Base-by-base conservation (phyloP, 768 basidiomycete species). In the Sporobolomyces phaffii region DNA sequence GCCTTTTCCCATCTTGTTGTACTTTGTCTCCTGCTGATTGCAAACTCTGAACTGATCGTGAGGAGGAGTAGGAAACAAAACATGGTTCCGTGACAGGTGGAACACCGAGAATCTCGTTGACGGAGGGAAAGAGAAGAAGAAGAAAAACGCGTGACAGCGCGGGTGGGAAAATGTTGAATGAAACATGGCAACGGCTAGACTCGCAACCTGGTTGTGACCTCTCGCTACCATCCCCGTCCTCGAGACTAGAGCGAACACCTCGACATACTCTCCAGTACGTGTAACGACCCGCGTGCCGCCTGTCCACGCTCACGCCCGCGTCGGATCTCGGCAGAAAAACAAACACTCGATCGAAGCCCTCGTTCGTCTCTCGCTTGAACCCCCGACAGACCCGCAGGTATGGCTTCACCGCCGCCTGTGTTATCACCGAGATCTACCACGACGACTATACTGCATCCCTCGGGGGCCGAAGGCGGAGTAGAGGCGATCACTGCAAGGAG, bases 401-500 rank as follows among this genome's bases (percentile, higher is more conserved):
- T 57, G 56, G 41, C 59, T 1, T 13, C 24, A n/a, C 20, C 26
- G 33, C 29, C 59, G 33, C 41, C 56, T n/a, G 56, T 58, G 20
- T 58, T 58, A 26, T 58, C 56, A 5, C 56, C 56, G 5, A 58
- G n/a, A 26, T 47, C 56, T 14, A 33, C 43, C 3, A 34, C 43
- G 3, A 58, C 56, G 22, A 45, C 56, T 28, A 58, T 58, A 18
- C 49, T 61, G 18, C 60, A 61, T n/a, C 66, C 61, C 40, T n/a
- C 56, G 24, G 63, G 63, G 31, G 65, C 70, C 20, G 70, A 72
- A 10, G 70, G 65, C 6, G 70, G 70, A 41, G 63, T 60, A 15
- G 59, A 62, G 18, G 65, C 62, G 17, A 68, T 72, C 40, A 59
- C 49, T 0, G 56, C 59, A 2, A 45, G 70, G 1, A 22, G 70